These are phyloP conservation scores for Populus tomentosa DNA, from an alignment of 441 rosid species.

Conservation along the genomic window DNA sequence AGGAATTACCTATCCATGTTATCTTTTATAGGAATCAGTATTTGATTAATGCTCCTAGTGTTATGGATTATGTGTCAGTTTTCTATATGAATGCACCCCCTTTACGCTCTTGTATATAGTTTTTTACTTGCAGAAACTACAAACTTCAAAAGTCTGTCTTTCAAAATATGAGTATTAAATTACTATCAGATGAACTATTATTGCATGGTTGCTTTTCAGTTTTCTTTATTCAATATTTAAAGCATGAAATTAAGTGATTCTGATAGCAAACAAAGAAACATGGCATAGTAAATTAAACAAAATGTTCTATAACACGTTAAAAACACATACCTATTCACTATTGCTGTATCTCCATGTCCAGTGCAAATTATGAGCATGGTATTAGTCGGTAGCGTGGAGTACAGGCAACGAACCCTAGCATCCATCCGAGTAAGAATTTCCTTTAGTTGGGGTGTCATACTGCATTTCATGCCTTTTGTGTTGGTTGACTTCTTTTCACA, in stretches of 20 bases:
- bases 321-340: slow-evolving; percentile 62
- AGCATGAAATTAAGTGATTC: background rate
- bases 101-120: background rate
- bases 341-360: slow-evolving; percentile 91
- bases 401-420: slow-evolving; percentile 45
- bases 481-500: slow-evolving; percentile 46
- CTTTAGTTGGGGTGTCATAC: slow-evolving; percentile 50
- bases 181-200: background rate
- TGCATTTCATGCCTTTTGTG: slow-evolving; percentile 39
- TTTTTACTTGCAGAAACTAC: background rate
- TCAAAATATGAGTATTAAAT: background rate
- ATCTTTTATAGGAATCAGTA: background rate
- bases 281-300: background rate
- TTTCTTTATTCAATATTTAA: background rate
- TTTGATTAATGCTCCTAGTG: background rate
- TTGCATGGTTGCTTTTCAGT: background rate
- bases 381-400: slow-evolving; percentile 65
- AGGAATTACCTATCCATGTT: background rate
- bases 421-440: slow-evolving; percentile 55
- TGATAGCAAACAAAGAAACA: background rate
- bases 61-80: background rate
- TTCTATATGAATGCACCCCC: background rate
- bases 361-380: slow-evolving; percentile 89
- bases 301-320: background rate
- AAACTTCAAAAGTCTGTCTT: background rate